Conservation (phyloP, 345 rosid species). For the Salix exigua region DNA sequence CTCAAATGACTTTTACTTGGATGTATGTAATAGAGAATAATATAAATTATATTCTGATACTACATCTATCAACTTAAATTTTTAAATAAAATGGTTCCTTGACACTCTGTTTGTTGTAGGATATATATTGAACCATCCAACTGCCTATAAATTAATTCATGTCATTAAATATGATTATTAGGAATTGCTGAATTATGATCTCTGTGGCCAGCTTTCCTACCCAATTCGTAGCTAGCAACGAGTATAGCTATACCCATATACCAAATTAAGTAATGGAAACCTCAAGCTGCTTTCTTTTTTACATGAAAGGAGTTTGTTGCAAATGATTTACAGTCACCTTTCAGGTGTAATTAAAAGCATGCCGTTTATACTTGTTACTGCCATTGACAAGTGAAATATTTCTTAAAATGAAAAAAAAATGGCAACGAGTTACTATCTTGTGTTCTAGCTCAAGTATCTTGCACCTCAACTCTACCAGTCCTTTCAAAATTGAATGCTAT, state of each 20-base stretch:
- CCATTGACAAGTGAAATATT: neutral
- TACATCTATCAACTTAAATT: accelerated
- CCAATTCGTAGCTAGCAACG: neutral
- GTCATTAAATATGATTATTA: neutral
- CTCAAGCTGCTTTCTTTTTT: neutral
- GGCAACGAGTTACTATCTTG: neutral
- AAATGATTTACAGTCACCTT: neutral
- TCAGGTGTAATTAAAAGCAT: neutral
- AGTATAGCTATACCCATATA: neutral
- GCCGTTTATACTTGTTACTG: neutral
- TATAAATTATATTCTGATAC: too few species aligned
- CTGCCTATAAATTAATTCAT: neutral
- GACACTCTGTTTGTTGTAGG: neutral
- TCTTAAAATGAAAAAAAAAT: neutral
- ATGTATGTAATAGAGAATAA: too few species aligned
- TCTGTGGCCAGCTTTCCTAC: neutral
- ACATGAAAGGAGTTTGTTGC: neutral
- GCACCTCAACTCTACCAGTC: neutral
- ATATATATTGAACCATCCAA: conserved; percentile 4
- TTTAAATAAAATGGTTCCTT: too few species aligned
- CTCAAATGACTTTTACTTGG: too few species aligned
- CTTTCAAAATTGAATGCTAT: neutral
- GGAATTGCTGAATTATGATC: neutral
- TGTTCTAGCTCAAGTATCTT: neutral
- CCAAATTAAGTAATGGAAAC: neutral